Conservation (phyloP, 441 rosid species). For the Erodium texanum region DNA sequence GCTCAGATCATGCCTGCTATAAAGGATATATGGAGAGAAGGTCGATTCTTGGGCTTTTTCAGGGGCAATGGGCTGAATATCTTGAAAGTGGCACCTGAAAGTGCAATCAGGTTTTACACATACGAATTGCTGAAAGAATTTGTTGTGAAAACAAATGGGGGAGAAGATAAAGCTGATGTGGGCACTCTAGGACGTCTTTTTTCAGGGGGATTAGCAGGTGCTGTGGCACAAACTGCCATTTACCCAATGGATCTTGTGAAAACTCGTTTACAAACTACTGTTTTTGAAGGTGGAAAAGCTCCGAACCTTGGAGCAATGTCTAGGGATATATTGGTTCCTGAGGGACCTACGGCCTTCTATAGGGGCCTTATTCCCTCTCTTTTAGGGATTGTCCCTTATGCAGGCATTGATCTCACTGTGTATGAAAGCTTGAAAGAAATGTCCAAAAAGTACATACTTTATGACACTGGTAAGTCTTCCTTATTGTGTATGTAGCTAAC, state of each 20-base stretch:
- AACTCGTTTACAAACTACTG: slow-evolving; percentile 51
- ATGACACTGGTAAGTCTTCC: slow-evolving; percentile 33
- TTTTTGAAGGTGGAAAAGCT: slow-evolving; percentile 31
- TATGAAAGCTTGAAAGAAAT: slow-evolving; percentile 50
- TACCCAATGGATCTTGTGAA: slow-evolving; percentile 61
- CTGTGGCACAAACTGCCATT: slow-evolving; percentile 52
- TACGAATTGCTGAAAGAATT: slow-evolving; percentile 43
- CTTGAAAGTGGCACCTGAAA: slow-evolving; percentile 94
- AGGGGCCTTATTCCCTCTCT: slow-evolving; percentile 61
- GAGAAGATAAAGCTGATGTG: slow-evolving; percentile 29
- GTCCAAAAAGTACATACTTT: slow-evolving; percentile 44
- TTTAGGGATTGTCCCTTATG: slow-evolving; percentile 59
- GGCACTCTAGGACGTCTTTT: slow-evolving; percentile 39
- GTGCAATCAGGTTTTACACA: slow-evolving; percentile 67
- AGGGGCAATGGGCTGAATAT: slow-evolving; percentile 92
- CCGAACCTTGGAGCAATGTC: slow-evolving; percentile 40
- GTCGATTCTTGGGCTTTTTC: slow-evolving; percentile 67
- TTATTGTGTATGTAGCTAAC: neutral
- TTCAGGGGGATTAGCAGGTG: slow-evolving; percentile 61
- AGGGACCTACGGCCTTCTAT: slow-evolving; percentile 54
- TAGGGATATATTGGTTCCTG: slow-evolving; percentile 45
- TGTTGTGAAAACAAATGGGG: slow-evolving; percentile 27
- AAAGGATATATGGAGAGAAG: slow-evolving; percentile 64
- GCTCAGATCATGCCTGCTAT: slow-evolving; percentile 50
- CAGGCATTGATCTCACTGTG: slow-evolving; percentile 61